Conservation (phyloP, 768 basidiomycete species). For the Termitomyces sp. region DNA sequence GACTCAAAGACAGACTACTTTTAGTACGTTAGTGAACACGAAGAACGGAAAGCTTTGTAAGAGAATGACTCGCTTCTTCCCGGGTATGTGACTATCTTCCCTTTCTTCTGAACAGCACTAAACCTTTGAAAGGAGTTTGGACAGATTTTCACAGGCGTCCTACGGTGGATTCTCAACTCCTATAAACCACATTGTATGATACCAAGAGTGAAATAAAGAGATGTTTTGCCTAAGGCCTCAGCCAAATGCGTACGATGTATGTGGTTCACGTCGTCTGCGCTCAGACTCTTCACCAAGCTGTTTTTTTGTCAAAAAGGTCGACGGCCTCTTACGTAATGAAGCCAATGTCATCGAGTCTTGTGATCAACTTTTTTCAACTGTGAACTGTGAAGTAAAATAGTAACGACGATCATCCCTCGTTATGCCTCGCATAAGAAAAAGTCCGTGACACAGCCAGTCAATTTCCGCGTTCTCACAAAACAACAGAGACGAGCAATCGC, state of each 20-base stretch:
- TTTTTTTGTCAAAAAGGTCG: too few species aligned
- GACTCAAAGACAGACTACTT: not conserved
- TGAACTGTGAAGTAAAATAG: too few species aligned
- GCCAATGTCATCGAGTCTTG: not conserved
- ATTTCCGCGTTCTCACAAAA: not conserved
- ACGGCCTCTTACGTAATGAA: too few species aligned
- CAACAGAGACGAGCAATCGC: conserved; percentile 79
- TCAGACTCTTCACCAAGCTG: too few species aligned
- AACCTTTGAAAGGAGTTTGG: not conserved
- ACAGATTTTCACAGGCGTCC: not conserved
- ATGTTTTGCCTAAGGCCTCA: not conserved
- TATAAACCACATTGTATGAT: not conserved
- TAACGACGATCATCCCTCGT: not conserved
- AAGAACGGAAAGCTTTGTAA: not conserved
- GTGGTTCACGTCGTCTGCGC: too few species aligned
- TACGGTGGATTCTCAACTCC: not conserved
- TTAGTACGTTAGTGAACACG: not conserved
- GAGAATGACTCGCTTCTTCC: not conserved
- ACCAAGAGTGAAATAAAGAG: not conserved
- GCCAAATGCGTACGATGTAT: too few species aligned
- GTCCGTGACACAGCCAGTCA: conserved; percentile 1
- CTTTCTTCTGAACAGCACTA: not conserved
- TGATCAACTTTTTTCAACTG: not conserved
- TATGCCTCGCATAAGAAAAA: conserved; percentile 15
- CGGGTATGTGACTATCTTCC: not conserved